Evolutionary conservation across 2,329 filamentous ascomycete genomes (phyloP), one percentile per base, ranked within the genome.

Genomic region (Fusarium sp.): DNA sequence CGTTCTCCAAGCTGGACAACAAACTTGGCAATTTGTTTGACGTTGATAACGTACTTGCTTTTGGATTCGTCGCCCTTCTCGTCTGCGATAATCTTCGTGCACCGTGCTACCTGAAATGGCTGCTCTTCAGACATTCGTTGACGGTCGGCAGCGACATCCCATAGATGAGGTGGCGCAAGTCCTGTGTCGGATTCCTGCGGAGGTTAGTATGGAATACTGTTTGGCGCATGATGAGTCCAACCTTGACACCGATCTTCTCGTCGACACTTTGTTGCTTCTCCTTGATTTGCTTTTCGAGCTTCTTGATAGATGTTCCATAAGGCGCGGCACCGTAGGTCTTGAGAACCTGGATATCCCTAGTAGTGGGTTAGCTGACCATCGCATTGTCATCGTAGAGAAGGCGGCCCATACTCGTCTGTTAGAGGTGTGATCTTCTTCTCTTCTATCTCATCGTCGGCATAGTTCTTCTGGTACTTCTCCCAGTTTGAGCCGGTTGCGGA

Each of bases 21-120:
- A 77, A 99, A 99, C 84, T 99, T 99, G 78, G 96, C 96, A 77
- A 99, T 99, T 83, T 99, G 96, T 87, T 99, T 99, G 76, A 99
- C 95, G 83, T 99, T 99, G 88, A 99, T 99, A 77, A 99, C 95
- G 85, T 99, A 99, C 90, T 98, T 99, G 89, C 92, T 97, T 89
- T 99, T 99, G 70, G 97, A 93, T 66, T 93, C 87, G 80, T 98
- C 95, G n/a, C 81, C 81, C 83, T 96, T 95, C 80, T 97, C 95
- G 79, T 98, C 95, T 67, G 94, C 91, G 75, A 99, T 99, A 81
- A 99, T 99, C 88, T 99, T 99, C 65, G 96, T 99, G 87, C 96
- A 99, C 78, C 96, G 89, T 72, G 96, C 96, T 71, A 99, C 96
- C 84, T 99, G 96, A 76, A 98, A 88, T 45, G 96, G 96, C 78